These are phyloP conservation scores for Neurospora sublineolata DNA, from an alignment of 495 filamentous ascomycete genomes.

Conservation along the genomic window DNA sequence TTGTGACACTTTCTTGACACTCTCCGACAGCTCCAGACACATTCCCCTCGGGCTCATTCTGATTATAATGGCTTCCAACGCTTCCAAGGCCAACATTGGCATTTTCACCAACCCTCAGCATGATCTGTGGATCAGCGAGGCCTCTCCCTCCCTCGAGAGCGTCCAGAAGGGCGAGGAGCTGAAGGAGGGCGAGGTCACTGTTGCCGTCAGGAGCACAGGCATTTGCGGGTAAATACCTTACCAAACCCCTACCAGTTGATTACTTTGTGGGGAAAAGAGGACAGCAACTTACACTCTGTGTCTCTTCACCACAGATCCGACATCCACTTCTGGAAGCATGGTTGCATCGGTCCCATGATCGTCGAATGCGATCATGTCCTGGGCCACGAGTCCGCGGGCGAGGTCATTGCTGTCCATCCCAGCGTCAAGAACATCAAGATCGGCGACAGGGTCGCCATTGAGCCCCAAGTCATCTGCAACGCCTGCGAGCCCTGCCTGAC, in stretches of 20 bases:
- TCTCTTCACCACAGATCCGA: slow-evolving; percentile 51
- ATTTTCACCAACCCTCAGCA: slow-evolving; percentile 90
- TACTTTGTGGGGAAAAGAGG: slow-evolving; percentile 14
- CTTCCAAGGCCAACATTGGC: slow-evolving; percentile 74
- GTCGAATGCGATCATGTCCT: slow-evolving; percentile 78
- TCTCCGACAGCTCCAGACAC: background rate
- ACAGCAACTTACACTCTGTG: slow-evolving; percentile 6
- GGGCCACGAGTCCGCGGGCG: slow-evolving; percentile 83
- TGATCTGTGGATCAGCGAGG: slow-evolving; percentile 78
- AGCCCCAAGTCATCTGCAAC: slow-evolving; percentile 84
- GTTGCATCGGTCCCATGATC: slow-evolving; percentile 90
- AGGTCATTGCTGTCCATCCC: slow-evolving; percentile 69
- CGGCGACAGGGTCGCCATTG: slow-evolving; percentile 81
- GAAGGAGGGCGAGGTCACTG: slow-evolving; percentile 68
- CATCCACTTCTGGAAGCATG: slow-evolving; percentile 91
- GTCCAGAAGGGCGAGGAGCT: slow-evolving; percentile 58
- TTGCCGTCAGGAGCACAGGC: slow-evolving; percentile 79
- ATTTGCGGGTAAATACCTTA: slow-evolving; percentile 66
- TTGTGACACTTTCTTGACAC: background rate
- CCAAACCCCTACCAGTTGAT: background rate
- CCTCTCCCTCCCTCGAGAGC: slow-evolving; percentile 62
- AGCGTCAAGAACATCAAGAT: slow-evolving; percentile 61
- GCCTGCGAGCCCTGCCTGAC: slow-evolving; percentile 82
- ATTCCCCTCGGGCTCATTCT: background rate
- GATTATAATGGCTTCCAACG: slow-evolving; percentile 9